These are phyloP conservation scores for Tylopilus balloui DNA, from an alignment of 768 basidiomycete genomes.

Conservation along the genomic window DNA sequence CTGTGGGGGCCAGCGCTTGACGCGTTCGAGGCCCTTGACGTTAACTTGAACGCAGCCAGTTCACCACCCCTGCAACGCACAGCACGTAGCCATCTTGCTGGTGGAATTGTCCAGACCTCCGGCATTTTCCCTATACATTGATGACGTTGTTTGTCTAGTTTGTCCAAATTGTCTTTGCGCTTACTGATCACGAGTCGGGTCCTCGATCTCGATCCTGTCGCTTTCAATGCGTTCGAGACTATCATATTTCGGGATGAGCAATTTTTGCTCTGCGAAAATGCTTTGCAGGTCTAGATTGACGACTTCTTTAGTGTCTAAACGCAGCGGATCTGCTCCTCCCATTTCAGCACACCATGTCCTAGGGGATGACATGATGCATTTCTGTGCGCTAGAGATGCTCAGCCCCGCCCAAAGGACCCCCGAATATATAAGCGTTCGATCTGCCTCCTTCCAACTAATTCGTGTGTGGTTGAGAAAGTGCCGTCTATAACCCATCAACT, in stretches of 20 bases:
- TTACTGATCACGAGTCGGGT: neutral
- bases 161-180: neutral
- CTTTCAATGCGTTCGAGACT: constrained; percentile 2
- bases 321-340: neutral
- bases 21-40: constrained; percentile 7
- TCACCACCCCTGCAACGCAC: neutral
- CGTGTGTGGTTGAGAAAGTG: neutral
- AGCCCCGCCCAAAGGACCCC: neutral
- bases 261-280: neutral
- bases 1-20: neutral
- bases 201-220: neutral
- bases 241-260: neutral
- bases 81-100: constrained; percentile 4
- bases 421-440: neutral
- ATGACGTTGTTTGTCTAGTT: neutral
- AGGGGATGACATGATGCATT: neutral
- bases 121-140: no score
- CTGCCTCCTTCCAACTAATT: constrained; percentile 9
- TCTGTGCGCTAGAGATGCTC: neutral
- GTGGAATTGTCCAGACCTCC: constrained; percentile 11
- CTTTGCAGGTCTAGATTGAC: constrained; percentile 11
- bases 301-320: neutral
- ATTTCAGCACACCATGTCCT: neutral
- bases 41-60: neutral
- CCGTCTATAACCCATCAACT: neutral